A percentile compares a stretch with the other conserved stretches of the same genome.
phyloP scores from a whole-genome alignment of 495 filamentous ascomycete genomes.

The Hypoxylon trugodes region DNA sequence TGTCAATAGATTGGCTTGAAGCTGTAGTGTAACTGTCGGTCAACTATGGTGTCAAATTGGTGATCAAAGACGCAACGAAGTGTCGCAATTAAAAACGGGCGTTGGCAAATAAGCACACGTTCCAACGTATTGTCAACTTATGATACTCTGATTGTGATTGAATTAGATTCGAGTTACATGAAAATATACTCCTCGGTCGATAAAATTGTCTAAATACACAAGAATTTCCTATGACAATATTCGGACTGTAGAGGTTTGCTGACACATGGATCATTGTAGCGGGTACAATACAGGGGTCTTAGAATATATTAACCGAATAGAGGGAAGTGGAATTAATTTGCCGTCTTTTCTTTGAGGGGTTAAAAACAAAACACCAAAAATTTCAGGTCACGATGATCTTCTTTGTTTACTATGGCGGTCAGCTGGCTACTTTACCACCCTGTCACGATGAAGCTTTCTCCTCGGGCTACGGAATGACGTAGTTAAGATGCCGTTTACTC shows the following conservation, averaged over 20 bases:
- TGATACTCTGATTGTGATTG: neutral
- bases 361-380: constrained; percentile 6
- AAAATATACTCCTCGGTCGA: neutral
- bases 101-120: neutral
- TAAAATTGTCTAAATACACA: neutral
- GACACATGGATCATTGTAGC: constrained; percentile 3
- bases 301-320: neutral
- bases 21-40: neutral
- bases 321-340: neutral
- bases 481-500: too few species aligned
- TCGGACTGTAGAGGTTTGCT: too few species aligned
- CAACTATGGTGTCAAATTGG: constrained; percentile 4
- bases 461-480: neutral
- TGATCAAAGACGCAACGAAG: neutral
- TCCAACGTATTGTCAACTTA: neutral
- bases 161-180: neutral
- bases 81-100: neutral
- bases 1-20: neutral
- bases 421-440: neutral
- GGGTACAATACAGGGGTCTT: neutral
- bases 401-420: constrained; percentile 3
- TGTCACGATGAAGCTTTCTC: neutral
- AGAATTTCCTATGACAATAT: neutral
- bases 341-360: neutral
- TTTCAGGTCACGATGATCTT: constrained; percentile 22